These are phyloP conservation scores for Penicillium polonicum DNA, from an alignment of 2,329 filamentous ascomycete species.

Conservation along the genomic window DNA sequence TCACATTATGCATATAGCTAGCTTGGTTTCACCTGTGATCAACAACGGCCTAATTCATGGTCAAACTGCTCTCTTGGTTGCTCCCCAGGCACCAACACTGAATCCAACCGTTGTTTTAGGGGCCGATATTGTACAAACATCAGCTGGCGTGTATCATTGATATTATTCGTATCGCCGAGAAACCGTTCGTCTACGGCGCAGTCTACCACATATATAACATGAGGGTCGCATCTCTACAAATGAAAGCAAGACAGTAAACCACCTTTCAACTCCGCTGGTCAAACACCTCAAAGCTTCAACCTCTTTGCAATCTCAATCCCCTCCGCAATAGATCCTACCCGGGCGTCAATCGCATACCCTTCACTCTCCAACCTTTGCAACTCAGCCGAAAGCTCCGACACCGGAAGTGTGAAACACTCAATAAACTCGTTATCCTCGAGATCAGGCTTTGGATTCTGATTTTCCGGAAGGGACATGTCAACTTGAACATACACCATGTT, in stretches of 20 bases:
- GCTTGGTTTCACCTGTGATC: not conserved
- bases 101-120: no score
- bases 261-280: not conserved
- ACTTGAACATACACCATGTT: slow-evolving; percentile 67
- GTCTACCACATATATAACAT: not conserved
- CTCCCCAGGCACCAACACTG: not conserved
- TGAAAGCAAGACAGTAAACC: not conserved
- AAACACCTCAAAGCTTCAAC: slow-evolving; percentile 24
- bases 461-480: slow-evolving; percentile 66
- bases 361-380: slow-evolving; percentile 65
- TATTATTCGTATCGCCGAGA: not conserved
- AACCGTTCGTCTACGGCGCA: not conserved
- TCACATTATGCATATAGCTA: not conserved
- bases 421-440: slow-evolving; percentile 80
- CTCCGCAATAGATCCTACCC: slow-evolving; percentile 74
- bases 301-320: slow-evolving; percentile 70
- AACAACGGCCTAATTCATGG: not conserved
- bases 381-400: slow-evolving; percentile 64
- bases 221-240: not conserved
- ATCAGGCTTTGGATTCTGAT: slow-evolving; percentile 65
- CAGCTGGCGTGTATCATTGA: not conserved
- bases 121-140: no score
- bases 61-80: not conserved
- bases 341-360: slow-evolving; percentile 74
- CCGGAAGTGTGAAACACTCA: slow-evolving; percentile 68